Base-by-base conservation (phyloP, 352 stramenopile genomes). In the Phytophthora podocarpi region DNA sequence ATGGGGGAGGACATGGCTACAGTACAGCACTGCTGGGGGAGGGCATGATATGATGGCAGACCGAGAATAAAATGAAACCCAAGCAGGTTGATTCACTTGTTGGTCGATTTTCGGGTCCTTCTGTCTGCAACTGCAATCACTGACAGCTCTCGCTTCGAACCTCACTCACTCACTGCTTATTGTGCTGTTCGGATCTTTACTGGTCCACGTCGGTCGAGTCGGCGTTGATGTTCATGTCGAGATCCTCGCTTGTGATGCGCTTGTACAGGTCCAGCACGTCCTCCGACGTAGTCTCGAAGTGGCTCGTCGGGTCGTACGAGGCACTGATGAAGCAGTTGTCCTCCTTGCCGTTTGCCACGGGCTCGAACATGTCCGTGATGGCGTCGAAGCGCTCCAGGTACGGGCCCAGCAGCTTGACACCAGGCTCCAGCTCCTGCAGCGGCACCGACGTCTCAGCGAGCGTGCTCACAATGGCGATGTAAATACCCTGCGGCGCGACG, bases 251-350 rank as follows among this genome's bases (percentile, higher is more conserved):
- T 56, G 97, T 99, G 57, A 99, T 98, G 60, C 97, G 89, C 82
- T 99, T 94, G 87, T 99, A 99, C 52, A 99, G 74, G 69, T 90
- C 88, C 52, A 99, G 75, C 56, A 99, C 93, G 71, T 99, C 97
- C 23, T 98, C 89, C 32, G 94, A 97, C 66, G 97, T 97, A 26
- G 88, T 96, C 85, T 99, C 97, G 80, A 99, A 99, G 84, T 99
- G 97, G 64, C 93, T 97, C 70, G 81, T 95, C 15, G 86, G 82
- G 68, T 93, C 85, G 74, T 94, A 96, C 69, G 91, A 99, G 30
- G 85, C 88, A 59, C 92, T 98, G 76, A 99, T 99, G 80, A 95
- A 99, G 76, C 96, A 99, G 60, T 98, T 98, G 78, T 99, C 97
- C 36, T 71, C 70, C 36, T 68, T 76, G 51, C 97, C 97, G 64